Evolutionary conservation across 306 rosid species (phyloP), one percentile per base, ranked within the genome.

Genomic region (Dryas alaskensis): DNA sequence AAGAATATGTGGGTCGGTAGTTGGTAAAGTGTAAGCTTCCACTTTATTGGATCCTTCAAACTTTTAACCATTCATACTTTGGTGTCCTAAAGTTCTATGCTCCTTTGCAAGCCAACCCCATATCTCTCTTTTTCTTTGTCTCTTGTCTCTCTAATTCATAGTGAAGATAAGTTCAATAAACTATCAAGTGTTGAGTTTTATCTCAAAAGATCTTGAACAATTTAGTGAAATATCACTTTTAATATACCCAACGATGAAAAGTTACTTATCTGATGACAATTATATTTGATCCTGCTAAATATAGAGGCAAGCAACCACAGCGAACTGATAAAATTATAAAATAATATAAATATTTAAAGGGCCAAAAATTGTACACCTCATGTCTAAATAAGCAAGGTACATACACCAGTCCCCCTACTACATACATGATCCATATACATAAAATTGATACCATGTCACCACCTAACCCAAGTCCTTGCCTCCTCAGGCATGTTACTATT

Each of bases 401-500:
- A 75, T 80, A 80, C 87, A 84, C 13, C 69, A 63, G 74, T 75
- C 69, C 40, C 76, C 76, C 73, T 76, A 70, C 75, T 73, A 46
- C 77, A 72, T 86, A 82, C 77, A 73, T 76, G 47, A 60, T 54
- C 75, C 78, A 83, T 86, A 80, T 87, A 86, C 89, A 81, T 79
- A 27, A 4, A 60, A 31, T 31, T 39, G 71, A 69, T 53, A 61
- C 69, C 72, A 67, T 68, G 67, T 76, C 73, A 73, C 49, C 71
- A 48, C 71, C 80, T 58, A 75, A 62, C 70, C 73, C 79, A 55
- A 6, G 65, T 78, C 51, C 67, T 57, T 73, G 70, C 31, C 57
- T 27, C 72, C 72, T 47, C 25, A 51, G 37, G 51, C 53, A 70
- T 75, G 77, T 54, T 53, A 79, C 82, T 69, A 86, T 45, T 72